Percentiles rank a stretch among this genome's conserved stretches.
Conservation (phyloP, 1,284 basidiomycete species). For the Cystobasidium slooffiae region DNA sequence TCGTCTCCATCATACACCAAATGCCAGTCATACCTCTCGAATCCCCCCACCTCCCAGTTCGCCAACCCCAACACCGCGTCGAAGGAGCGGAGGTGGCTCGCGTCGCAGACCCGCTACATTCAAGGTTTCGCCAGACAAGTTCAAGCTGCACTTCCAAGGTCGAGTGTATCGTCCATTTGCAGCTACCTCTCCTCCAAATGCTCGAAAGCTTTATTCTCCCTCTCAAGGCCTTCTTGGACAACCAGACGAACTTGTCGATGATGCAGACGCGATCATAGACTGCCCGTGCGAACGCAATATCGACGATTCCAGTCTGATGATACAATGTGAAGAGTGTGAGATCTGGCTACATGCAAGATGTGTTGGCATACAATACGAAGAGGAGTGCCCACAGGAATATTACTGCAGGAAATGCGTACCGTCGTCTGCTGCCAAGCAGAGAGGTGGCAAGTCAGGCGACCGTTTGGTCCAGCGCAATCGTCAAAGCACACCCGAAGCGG, state of each 20-base stretch:
- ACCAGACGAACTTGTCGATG: constrained; percentile 33
- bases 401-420: constrained; percentile 29
- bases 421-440: not conserved
- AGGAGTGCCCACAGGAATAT: constrained; percentile 72
- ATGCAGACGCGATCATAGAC: constrained; percentile 20
- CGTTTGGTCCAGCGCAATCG: not conserved
- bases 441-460: not conserved
- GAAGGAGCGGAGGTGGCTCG: not conserved
- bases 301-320: constrained; percentile 68
- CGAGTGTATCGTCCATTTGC: constrained; percentile 39
- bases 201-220: constrained; percentile 19
- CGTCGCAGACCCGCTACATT: constrained; percentile 12
- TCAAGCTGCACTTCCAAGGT: constrained; percentile 44
- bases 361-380: constrained; percentile 87
- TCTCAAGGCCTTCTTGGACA: constrained; percentile 15
- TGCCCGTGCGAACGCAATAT: constrained; percentile 23
- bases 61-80: not conserved
- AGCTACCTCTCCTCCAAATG: constrained; percentile 4
- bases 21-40: constrained; percentile 7
- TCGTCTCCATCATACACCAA: not conserved
- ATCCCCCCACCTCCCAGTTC: constrained; percentile 9
- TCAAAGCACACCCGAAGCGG: not conserved
- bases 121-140: constrained; percentile 9
- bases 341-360: constrained; percentile 97
- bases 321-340: constrained; percentile 92